Evolutionary conservation across 2,329 filamentous ascomycete genomes (phyloP), one percentile per base, ranked within the genome.

Genomic region (Ustulina deusta): DNA sequence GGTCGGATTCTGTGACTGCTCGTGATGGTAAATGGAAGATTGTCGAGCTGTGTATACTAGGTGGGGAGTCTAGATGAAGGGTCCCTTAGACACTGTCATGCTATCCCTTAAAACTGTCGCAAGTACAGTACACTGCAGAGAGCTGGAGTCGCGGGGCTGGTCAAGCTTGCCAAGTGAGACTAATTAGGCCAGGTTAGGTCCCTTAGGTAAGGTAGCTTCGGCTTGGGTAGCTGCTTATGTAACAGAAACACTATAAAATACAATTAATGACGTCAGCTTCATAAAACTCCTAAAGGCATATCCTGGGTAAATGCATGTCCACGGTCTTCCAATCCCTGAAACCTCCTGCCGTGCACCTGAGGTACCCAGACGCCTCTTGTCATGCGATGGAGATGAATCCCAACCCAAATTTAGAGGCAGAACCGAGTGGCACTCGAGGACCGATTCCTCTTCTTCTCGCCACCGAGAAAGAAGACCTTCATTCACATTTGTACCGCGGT

Each of bases 121-220:
- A 46, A n/a, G 34, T 27, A 27, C 25, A n/a, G n/a, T n/a, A n/a
- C n/a, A n/a, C n/a, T n/a, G n/a, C 40, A 27, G 11, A 38, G 51
- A 65, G 63, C 57, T 65, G 49, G 40, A 46, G 40, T 22, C 40
- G 57, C 63, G 63, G 63, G 58, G 57, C 57, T 32, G 49, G 29
- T 59, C 6, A 27, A 65, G 51, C 63, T 56, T 38, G 20, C 36
- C 17, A 38, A 56, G 32, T 62, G 40, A 2, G 40, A 9, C 13
- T 29, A 55, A 38, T 38, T 40, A 27, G 27, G 52, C 52, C 27
- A 15, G 9, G n/a, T n/a, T n/a, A 22, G 11, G 32, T 32, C 22
- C 10, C 49, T 36, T 49, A 49, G 25, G 36, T 40, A 17, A 15
- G 36, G 42, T 25, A 6, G 25, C 46, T 49, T 49, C 46, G 11